Evolutionary conservation across 495 filamentous ascomycete genomes (phyloP).

Genomic region (Cercophora sp.): DNA sequence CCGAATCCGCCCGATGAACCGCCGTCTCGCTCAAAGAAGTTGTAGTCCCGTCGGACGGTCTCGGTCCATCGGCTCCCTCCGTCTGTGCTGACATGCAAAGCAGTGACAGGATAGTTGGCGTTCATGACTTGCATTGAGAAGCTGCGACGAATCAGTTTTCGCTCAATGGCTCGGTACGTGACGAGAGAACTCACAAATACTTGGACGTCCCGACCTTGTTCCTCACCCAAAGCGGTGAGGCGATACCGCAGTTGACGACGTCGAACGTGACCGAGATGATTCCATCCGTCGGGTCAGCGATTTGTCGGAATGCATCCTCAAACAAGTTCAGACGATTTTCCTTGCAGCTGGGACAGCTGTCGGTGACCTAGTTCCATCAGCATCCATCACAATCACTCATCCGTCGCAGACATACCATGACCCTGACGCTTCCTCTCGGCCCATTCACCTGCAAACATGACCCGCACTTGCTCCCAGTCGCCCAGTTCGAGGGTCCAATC

Average conservation of each 20-base stretch:
- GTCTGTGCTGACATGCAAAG: slow-evolving; percentile 56
- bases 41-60: slow-evolving; percentile 50
- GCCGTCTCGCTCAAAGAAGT: slow-evolving; percentile 50
- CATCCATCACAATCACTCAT: background rate
- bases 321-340: slow-evolving; percentile 13
- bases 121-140: slow-evolving; percentile 60
- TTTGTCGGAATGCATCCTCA: slow-evolving; percentile 5
- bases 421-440: slow-evolving; percentile 9
- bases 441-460: slow-evolving; percentile 12
- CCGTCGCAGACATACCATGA: slow-evolving; percentile 12
- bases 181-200: slow-evolving; percentile 20
- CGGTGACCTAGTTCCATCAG: background rate
- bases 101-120: slow-evolving; percentile 47
- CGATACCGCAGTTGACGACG: slow-evolving; percentile 51
- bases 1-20: slow-evolving; percentile 50
- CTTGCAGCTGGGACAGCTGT: slow-evolving; percentile 12
- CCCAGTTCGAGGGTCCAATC: slow-evolving; percentile 14
- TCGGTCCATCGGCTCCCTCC: slow-evolving; percentile 49
- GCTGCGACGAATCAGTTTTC: slow-evolving; percentile 32
- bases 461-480: slow-evolving; percentile 8
- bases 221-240: slow-evolving; percentile 47
- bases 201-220: slow-evolving; percentile 54
- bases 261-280: slow-evolving; percentile 41
- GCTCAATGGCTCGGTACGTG: background rate
- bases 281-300: slow-evolving; percentile 8